phyloP scores from a whole-genome alignment of 2,329 filamentous ascomycete genomes.

The Alternaria tenuissima region DNA sequence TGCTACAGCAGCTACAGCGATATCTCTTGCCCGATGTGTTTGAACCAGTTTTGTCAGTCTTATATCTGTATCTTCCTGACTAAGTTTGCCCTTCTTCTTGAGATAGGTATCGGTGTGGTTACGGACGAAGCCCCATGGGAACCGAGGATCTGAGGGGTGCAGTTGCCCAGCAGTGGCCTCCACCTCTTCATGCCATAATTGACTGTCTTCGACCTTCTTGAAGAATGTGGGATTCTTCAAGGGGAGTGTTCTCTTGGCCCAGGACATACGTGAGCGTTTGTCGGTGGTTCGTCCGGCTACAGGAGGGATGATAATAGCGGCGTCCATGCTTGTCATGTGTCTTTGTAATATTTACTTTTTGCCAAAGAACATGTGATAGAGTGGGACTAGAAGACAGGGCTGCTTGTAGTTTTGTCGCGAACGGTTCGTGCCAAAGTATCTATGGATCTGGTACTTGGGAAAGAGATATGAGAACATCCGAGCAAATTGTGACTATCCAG shows the following conservation, averaged over 20 bases:
- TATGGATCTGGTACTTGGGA: not conserved
- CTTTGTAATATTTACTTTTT: not conserved
- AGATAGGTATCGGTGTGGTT: slow-evolving; percentile 41
- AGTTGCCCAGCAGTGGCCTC: slow-evolving; percentile 32
- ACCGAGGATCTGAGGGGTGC: slow-evolving; percentile 36
- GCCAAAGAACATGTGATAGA: not conserved
- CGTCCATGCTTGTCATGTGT: slow-evolving; percentile 3
- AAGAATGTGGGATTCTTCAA: slow-evolving; percentile 29
- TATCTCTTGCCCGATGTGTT: slow-evolving; percentile 29
- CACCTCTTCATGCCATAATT: slow-evolving; percentile 41
- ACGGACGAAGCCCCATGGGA: slow-evolving; percentile 32
- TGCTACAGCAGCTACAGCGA: slow-evolving; percentile 42
- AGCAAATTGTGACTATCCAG: not conserved
- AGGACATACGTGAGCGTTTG: slow-evolving; percentile 20
- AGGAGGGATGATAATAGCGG: slow-evolving; percentile 1
- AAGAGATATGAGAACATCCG: not conserved
- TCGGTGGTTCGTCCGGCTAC: slow-evolving; percentile 14
- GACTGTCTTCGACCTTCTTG: slow-evolving; percentile 35
- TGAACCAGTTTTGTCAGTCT: slow-evolving; percentile 33
- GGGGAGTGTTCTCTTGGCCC: slow-evolving; percentile 23
- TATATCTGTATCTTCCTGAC: slow-evolving; percentile 31
- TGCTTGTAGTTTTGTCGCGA: not conserved
- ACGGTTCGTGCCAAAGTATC: not conserved
- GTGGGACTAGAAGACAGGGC: not conserved
- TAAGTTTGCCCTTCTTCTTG: slow-evolving; percentile 43